phyloP scores from a whole-genome alignment of 1,139 yeast species.

The Meyerozyma smithsonii region DNA sequence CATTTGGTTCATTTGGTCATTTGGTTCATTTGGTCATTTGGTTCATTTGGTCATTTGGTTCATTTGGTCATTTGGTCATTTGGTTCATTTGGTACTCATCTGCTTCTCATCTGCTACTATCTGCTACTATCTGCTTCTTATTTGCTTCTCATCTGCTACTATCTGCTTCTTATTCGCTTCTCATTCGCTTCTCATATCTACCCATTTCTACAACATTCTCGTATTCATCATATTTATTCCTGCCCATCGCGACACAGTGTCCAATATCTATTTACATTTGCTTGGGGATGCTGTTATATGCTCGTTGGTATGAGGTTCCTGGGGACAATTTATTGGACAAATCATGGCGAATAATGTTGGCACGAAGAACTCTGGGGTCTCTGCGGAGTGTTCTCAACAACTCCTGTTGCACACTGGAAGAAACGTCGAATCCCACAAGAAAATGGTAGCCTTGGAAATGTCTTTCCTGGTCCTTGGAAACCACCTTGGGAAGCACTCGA shows the following conservation, averaged over 20 bases:
- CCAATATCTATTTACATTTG: conserved; percentile 1
- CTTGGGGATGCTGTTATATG: conserved; percentile 3
- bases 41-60: no score
- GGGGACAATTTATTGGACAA: conserved; percentile 49
- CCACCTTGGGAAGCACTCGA: conserved; percentile 71
- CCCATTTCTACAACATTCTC: no score
- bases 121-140: background rate
- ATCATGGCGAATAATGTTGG: conserved; percentile 67
- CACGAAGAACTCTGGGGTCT: conserved; percentile 88
- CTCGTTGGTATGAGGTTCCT: conserved; percentile 46
- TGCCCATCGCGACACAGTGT: no score
- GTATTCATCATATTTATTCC: no score
- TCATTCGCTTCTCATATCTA: no score
- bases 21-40: no score
- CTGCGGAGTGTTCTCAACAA: conserved; percentile 71
- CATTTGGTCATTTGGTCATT: no score
- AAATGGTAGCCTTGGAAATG: conserved; percentile 91
- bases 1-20: no score
- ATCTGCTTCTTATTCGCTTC: background rate
- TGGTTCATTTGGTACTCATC: no score
- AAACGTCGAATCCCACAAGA: conserved; percentile 79
- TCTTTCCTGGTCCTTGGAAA: conserved; percentile 81
- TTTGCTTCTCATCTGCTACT: background rate
- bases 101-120: background rate
- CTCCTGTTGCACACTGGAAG: conserved; percentile 82